Evolutionary conservation across 805 yeast genomes (phyloP), one percentile per base, ranked within the genome.

Genomic region (Ogataea parapolymorpha): DNA sequence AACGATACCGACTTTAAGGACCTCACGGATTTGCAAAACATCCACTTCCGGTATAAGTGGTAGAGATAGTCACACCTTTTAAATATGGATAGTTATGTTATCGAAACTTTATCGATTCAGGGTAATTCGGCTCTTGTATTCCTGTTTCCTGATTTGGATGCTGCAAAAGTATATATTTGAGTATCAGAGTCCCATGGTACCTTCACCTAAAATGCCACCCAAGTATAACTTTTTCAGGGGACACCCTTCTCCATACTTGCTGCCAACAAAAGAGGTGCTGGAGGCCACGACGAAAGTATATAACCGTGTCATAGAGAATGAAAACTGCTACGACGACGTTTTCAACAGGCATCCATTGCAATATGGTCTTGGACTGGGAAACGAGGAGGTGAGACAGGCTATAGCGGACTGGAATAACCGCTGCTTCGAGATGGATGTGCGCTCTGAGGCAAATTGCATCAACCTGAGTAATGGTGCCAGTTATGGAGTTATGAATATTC

Each of bases 401-500:
- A 65, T 87, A 6, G 68, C 77, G n/a, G 47, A 67, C 3, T 82
- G 88, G 76, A 67, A 68, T 36, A 69, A 73, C 43, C 51, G 56
- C 17, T 57, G 60, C 4, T 78, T 75, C 51, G 53, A 65, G 7
- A 50, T 59, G 5, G 4, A 26, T 1, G 14, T 56, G 4, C 51
- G 49, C 3, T 59, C 74, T 3, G 58, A 65, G 17, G 72, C 85
- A 0, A 77, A 75, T 9, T 61, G 68, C 47, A 56, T 88, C 25
- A 83, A 83, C 58, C 61, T 88, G 42, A 84, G 93, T 3, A 81
- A 77, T 31, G 96, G 96, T 11, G 91, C 95, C 0, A 82, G 90
- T 26, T 86, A 78, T 58, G 95, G 95, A 3, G 72, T 82, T n/a
- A 74, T 82, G 49, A 80, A 78, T 53, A 74, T 82, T 15, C 65